A percentile compares a stretch with the other conserved stretches of the same genome.
These are phyloP conservation scores for Cudoniella acicularis DNA, from an alignment of 495 filamentous ascomycete genomes.

Conservation along the genomic window DNA sequence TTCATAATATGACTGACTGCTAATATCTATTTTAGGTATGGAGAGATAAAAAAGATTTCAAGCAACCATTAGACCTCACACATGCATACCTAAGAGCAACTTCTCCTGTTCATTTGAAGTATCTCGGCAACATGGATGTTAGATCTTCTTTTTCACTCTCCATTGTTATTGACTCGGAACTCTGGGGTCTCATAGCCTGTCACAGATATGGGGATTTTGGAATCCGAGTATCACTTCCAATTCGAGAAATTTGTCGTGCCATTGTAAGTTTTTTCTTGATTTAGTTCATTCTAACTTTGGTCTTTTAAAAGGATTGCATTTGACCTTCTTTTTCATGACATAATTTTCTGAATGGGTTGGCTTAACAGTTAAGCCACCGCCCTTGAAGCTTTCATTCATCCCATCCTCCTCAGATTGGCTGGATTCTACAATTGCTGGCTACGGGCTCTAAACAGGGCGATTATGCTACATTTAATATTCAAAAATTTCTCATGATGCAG, in stretches of 20 bases:
- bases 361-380: too few relatives aligned
- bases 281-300: too few relatives aligned
- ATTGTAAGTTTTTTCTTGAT: too few relatives aligned
- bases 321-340: too few relatives aligned
- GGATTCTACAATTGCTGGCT: too few relatives aligned
- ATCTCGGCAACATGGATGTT: constrained; percentile 82
- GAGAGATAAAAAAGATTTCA: constrained; percentile 55
- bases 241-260: constrained; percentile 87
- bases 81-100: constrained; percentile 85
- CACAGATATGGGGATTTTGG: constrained; percentile 71
- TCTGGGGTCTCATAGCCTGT: constrained; percentile 87
- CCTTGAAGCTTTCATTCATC: too few relatives aligned
- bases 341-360: too few relatives aligned
- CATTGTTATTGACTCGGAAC: constrained; percentile 72
- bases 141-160: constrained; percentile 95
- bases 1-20: too few relatives aligned
- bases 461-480: constrained; percentile 78
- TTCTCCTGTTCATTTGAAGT: constrained; percentile 85
- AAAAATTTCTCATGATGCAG: constrained; percentile 78
- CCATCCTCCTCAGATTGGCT: too few relatives aligned
- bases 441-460: too few relatives aligned
- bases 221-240: constrained; percentile 85
- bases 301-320: too few relatives aligned
- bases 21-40: too few relatives aligned
- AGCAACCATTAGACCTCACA: constrained; percentile 76